Base-by-base conservation (phyloP, 495 filamentous ascomycete species). In the Annulohypoxylon moriforme region DNA sequence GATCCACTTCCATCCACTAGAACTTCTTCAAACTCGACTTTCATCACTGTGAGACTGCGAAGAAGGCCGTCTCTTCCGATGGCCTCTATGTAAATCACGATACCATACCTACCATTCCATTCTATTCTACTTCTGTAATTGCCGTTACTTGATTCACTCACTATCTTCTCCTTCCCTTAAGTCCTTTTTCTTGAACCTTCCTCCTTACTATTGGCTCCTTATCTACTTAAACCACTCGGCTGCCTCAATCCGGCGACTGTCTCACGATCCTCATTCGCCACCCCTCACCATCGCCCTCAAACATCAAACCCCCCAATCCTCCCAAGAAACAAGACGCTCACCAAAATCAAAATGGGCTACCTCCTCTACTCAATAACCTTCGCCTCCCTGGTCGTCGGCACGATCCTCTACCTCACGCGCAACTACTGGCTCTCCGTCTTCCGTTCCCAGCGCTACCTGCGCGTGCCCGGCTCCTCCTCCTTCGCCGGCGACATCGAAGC, bases 401-500 rank as follows among this genome's bases (percentile, higher is more conserved):
- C 81, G 90, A 88, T 80, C 50, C 89, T 95, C 62, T 97, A 93
- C 83, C 79, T 96, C 60, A 94, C 91, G 47, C 93, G 96, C 59
- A 79, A 84, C 58, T 83, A 82, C 81, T 99, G 96, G 96, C 72
- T 91, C 22, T 89, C 85, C 24, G 73, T 91, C 10, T 86, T 88
- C 47, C 92, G 79, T 72, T 85, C 61, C 85, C 93, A 81, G 58
- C 64, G 82, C 65, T 98, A 98, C 82, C 78, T 89, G 60, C 89
- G 86, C 29, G 86, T 98, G 11, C 92, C 93, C 0, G 81, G 85
- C 2, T 88, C 87, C 68, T 97, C 98, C 2, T 88, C 87, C 68
- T 97, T 98, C 80, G 83, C 85, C 36, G 88, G 82, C 53, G 96
- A 99, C 81, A 86, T 94, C 42, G 94, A 97, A 78, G 88, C 92